phyloP scores from a whole-genome alignment of 345 rosid genomes.

The Viola odorata region DNA sequence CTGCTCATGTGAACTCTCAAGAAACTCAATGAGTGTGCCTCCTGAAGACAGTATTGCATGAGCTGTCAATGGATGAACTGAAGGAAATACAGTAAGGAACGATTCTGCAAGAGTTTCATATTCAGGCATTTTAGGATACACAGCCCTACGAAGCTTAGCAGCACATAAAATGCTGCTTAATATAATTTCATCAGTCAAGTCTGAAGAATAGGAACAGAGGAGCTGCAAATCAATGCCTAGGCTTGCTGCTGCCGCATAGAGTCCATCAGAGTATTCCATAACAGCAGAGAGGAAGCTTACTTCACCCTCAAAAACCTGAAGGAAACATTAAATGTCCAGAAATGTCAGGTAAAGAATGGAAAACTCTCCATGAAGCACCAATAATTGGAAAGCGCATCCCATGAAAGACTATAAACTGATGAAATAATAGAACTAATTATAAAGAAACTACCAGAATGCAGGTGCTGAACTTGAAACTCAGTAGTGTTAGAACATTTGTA shows the following conservation, averaged over 20 bases:
- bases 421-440: background rate
- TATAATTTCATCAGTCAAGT: constrained; percentile 69
- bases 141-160: constrained; percentile 33
- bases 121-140: constrained; percentile 63
- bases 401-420: background rate
- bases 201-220: constrained; percentile 67
- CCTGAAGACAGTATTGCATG: constrained; percentile 68
- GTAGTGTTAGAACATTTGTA: constrained; percentile 59
- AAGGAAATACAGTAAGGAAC: constrained; percentile 86
- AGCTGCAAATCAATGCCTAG: constrained; percentile 84
- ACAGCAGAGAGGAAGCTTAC: constrained; percentile 44
- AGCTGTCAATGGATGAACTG: constrained; percentile 80
- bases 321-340: constrained; percentile 1
- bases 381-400: constrained; percentile 2
- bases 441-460: constrained; percentile 68
- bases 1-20: constrained; percentile 52
- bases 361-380: constrained; percentile 6
- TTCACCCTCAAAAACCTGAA: constrained; percentile 67
- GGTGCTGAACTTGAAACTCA: constrained; percentile 73
- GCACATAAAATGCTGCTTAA: constrained; percentile 51
- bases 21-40: constrained; percentile 53
- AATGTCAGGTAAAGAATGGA: background rate
- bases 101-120: constrained; percentile 87
- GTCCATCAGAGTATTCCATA: constrained; percentile 73
- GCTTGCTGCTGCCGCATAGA: constrained; percentile 90